Percentiles rank a stretch among this genome's conserved stretches.
These are phyloP conservation scores for Mallotus repandus DNA, from an alignment of 441 rosid species.

Conservation along the genomic window DNA sequence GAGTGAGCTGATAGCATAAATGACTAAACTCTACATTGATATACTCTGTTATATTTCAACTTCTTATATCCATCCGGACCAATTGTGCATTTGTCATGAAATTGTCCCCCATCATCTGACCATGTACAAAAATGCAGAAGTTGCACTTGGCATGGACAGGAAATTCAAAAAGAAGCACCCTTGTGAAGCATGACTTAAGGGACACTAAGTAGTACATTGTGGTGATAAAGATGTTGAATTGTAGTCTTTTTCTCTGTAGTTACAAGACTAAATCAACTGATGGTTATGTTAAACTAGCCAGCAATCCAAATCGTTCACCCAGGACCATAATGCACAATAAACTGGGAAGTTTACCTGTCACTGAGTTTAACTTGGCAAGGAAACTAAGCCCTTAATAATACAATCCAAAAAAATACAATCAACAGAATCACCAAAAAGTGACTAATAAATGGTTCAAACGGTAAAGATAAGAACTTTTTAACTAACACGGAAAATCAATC, in stretches of 20 bases:
- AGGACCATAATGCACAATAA: background rate
- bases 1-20: too few species aligned
- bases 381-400: background rate
- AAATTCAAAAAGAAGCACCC: background rate
- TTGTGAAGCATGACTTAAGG: background rate
- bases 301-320: background rate
- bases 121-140: too few species aligned
- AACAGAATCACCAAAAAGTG: background rate
- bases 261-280: background rate
- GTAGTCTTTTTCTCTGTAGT: background rate
- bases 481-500: background rate
- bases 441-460: background rate
- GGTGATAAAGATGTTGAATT: background rate
- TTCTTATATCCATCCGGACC: too few species aligned
- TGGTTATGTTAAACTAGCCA: background rate
- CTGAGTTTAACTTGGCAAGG: background rate
- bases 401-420: background rate
- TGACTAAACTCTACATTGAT: too few species aligned
- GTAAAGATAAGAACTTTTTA: conserved; percentile 5
- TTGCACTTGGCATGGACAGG: too few species aligned
- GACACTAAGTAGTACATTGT: too few species aligned
- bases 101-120: too few species aligned
- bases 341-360: background rate
- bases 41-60: too few species aligned
- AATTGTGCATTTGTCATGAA: too few species aligned